phyloP scores from a whole-genome alignment of 1,139 yeast species.

The Debaryomycetaceae sp. region DNA sequence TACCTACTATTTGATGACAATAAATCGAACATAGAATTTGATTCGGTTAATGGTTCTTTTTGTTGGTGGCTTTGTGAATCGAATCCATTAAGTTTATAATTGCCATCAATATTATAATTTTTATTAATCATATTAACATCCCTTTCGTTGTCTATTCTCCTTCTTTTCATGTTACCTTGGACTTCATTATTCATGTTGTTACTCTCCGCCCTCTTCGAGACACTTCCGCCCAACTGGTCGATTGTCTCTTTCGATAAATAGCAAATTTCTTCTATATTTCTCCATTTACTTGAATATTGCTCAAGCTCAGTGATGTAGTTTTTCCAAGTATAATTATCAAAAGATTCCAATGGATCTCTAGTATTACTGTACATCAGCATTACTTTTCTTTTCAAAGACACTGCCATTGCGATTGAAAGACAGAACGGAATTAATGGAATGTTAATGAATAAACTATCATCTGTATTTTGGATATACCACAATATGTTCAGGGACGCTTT shows the following conservation, averaged over 20 bases:
- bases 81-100: not conserved
- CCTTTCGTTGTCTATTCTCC: not conserved
- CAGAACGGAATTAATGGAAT: conserved; percentile 31
- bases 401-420: conserved; percentile 17
- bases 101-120: not conserved
- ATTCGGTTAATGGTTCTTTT: not conserved
- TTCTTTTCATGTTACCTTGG: not conserved
- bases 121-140: not conserved
- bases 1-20: not conserved
- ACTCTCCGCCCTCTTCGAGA: not conserved
- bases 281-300: conserved; percentile 23
- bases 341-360: conserved; percentile 3
- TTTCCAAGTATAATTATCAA: conserved; percentile 13
- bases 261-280: conserved; percentile 29
- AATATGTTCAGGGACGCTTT: conserved; percentile 26
- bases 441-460: conserved; percentile 17
- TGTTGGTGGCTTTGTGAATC: not conserved
- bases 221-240: conserved; percentile 10
- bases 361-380: conserved; percentile 6
- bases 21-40: not conserved
- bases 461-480: conserved; percentile 20
- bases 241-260: conserved; percentile 22
- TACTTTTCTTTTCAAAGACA: conserved; percentile 12
- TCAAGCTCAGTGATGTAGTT: conserved; percentile 20
- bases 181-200: not conserved